Evolutionary conservation across 768 basidiomycete genomes (phyloP).

Genomic region (Cubamyces lactineus): DNA sequence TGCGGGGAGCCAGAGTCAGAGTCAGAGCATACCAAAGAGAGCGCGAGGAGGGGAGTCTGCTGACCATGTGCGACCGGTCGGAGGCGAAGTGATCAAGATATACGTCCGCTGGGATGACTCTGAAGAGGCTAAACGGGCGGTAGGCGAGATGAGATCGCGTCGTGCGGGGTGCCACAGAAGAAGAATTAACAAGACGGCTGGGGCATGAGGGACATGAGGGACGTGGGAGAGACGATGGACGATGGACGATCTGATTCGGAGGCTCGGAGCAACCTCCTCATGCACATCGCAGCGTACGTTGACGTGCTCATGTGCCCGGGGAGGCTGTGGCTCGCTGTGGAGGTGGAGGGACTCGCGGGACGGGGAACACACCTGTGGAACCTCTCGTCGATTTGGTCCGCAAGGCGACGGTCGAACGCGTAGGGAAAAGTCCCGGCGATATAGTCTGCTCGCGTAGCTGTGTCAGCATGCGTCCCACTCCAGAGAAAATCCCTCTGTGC

Average conservation of each 20-base stretch:
- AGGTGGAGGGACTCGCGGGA: not conserved
- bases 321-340: not conserved
- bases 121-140: constrained; percentile 51
- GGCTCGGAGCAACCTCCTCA: not conserved
- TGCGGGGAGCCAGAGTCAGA: not conserved
- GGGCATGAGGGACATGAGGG: not conserved
- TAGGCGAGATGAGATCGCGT: constrained; percentile 5
- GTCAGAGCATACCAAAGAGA: not conserved
- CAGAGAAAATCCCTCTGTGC: too few species aligned
- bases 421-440: constrained; percentile 36
- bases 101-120: constrained; percentile 54
- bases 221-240: not conserved
- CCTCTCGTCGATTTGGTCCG: constrained; percentile 15
- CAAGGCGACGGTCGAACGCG: constrained; percentile 18
- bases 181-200: not conserved
- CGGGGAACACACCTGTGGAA: constrained; percentile 26
- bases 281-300: too few species aligned
- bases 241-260: constrained; percentile 8
- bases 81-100: constrained; percentile 69
- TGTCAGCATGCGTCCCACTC: not conserved
- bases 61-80: constrained; percentile 77
- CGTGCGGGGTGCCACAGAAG: not conserved
- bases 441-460: constrained; percentile 31
- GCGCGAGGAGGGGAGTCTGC: constrained; percentile 22
- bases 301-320: not conserved